phyloP scores from a whole-genome alignment of 805 yeast species.

The Wickerhamomyces pijperi region DNA sequence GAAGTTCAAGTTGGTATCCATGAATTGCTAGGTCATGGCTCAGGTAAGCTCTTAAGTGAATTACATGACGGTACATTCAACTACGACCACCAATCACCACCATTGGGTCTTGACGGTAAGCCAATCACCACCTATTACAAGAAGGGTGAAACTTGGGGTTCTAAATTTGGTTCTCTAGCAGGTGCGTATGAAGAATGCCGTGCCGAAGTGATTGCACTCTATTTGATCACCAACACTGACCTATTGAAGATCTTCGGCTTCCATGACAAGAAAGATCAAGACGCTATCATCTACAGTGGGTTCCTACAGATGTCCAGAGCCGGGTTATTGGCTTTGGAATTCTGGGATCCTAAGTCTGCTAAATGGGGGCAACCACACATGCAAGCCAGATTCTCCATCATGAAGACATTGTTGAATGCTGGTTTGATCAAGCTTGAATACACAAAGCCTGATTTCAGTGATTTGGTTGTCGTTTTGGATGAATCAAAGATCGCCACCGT shows the following conservation, averaged over 20 bases:
- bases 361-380: slow-evolving; percentile 96
- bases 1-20: slow-evolving; percentile 93
- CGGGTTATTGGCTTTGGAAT: slow-evolving; percentile 72
- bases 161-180: slow-evolving; percentile 68
- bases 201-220: slow-evolving; percentile 85
- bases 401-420: slow-evolving; percentile 62
- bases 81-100: slow-evolving; percentile 56
- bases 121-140: slow-evolving; percentile 63
- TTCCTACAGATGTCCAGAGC: slow-evolving; percentile 82
- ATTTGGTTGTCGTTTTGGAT: slow-evolving; percentile 51
- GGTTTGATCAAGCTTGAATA: slow-evolving; percentile 45
- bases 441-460: slow-evolving; percentile 38
- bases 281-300: slow-evolving; percentile 53
- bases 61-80: slow-evolving; percentile 55
- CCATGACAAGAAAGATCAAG: slow-evolving; percentile 42
- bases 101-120: slow-evolving; percentile 45
- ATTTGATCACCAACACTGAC: slow-evolving; percentile 55
- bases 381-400: slow-evolving; percentile 84
- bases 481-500: slow-evolving; percentile 48
- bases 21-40: slow-evolving; percentile 84
- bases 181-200: slow-evolving; percentile 91
- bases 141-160: slow-evolving; percentile 85
- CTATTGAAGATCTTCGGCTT: slow-evolving; percentile 69
- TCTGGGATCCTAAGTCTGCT: slow-evolving; percentile 70
- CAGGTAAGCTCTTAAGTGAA: slow-evolving; percentile 67